Evolutionary conservation across 2,329 filamentous ascomycete genomes (phyloP).

Genomic region (Davidsoniella australis): DNA sequence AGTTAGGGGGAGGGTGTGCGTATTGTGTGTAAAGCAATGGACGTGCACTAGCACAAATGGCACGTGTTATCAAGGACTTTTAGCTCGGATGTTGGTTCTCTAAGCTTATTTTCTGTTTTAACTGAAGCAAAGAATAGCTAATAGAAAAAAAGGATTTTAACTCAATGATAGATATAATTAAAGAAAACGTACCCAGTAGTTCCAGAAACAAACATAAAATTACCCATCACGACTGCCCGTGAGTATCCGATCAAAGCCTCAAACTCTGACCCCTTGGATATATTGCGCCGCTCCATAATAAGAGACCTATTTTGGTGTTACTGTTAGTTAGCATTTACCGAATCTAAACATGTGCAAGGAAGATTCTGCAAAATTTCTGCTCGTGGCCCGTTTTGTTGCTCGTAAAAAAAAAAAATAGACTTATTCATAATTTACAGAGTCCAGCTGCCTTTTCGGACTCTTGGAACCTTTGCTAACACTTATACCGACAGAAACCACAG

Average conservation of each 20-base stretch:
- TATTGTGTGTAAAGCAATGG: not conserved
- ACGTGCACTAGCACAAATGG: not conserved
- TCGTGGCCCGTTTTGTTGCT: too few relatives aligned
- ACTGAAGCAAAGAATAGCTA: not conserved
- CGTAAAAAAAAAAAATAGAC: not conserved
- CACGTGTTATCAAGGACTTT: not conserved
- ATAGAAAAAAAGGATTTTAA: not conserved
- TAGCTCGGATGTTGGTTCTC: not conserved
- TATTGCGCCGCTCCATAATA: conserved; percentile 13
- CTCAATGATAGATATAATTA: not conserved
- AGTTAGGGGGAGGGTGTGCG: not conserved
- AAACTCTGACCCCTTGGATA: conserved; percentile 33
- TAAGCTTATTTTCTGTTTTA: too few relatives aligned
- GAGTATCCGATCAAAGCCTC: conserved; percentile 38
- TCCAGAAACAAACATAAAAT: conserved; percentile 36
- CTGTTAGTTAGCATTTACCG: not conserved
- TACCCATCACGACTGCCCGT: conserved; percentile 32
- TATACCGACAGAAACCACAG: too few relatives aligned
- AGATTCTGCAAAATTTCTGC: not conserved
- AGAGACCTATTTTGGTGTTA: not conserved
- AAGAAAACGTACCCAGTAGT: conserved; percentile 29
- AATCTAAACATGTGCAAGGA: not conserved
- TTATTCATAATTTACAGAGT: not conserved
- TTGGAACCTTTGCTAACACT: too few relatives aligned
- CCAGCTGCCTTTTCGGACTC: too few relatives aligned